These are phyloP conservation scores for Coix lacrymajobi DNA, from an alignment of 176 grass and related monocot genomes.

Conservation along the genomic window DNA sequence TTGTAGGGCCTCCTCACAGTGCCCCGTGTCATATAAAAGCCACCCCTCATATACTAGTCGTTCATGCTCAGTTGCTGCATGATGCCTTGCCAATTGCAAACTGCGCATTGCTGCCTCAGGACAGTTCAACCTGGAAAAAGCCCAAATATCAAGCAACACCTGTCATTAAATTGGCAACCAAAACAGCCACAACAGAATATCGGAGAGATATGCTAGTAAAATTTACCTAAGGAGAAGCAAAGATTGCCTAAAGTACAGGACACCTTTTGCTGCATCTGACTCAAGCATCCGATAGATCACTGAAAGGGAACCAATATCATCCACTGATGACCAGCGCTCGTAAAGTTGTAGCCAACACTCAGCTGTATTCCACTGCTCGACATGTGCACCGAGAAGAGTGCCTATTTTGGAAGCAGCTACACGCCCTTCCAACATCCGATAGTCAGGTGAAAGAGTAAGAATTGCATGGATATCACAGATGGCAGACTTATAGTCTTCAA, in stretches of 20 bases:
- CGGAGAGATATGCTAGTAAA: background rate
- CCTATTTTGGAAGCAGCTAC: constrained; percentile 77
- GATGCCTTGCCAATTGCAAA: constrained; percentile 76
- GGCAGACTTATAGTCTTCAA: constrained; percentile 79
- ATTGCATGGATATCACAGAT: constrained; percentile 87
- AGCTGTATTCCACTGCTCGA: constrained; percentile 81
- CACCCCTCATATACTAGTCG: constrained; percentile 85
- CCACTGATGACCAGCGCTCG: constrained; percentile 79
- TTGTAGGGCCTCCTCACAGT: constrained; percentile 72
- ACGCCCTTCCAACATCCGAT: constrained; percentile 82
- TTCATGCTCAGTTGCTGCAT: constrained; percentile 67
- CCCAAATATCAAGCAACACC: constrained; percentile 16
- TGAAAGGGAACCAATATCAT: constrained; percentile 90
- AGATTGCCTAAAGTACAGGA: constrained; percentile 91
- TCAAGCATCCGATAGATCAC: constrained; percentile 92
- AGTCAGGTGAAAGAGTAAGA: constrained; percentile 71
- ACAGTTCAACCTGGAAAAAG: constrained; percentile 66
- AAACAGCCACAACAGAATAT: constrained; percentile 21
- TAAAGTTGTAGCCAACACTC: constrained; percentile 97
- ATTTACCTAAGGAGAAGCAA: constrained; percentile 88
- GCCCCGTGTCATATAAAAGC: constrained; percentile 91
- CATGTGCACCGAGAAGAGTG: constrained; percentile 67
- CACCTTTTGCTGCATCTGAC: constrained; percentile 80
- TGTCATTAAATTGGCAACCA: constrained; percentile 1
- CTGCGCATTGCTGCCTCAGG: constrained; percentile 86